Evolutionary conservation across 1,284 basidiomycete species (phyloP), one percentile per base, ranked within the genome.

Genomic region (Trametes pubescens): DNA sequence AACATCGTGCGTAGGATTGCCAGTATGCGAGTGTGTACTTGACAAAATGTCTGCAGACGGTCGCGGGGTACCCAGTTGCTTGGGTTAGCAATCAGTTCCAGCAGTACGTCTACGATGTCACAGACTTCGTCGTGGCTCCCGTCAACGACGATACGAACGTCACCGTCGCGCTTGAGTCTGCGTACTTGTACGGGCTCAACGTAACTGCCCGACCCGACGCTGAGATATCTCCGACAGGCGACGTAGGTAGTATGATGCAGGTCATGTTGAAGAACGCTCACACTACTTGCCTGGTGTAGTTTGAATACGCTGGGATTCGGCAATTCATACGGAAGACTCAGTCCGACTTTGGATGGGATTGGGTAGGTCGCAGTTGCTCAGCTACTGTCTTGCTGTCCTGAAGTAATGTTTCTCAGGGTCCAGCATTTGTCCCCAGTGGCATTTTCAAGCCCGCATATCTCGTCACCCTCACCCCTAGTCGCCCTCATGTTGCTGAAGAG

Each of bases 331-430:
- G 85, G 2, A 86, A 87, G 73, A 79, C 81, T 16, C 77, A 82
- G 43, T 82, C 80, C n/a, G 85, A 87, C 71, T 87, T 85, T 66
- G 84, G 84, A 2, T 86, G 84, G 84, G 85, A 86, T 72, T 86
- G 84, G 84, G 84, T 86, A 61, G 51, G 76, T 65, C 11, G 24
- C 24, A 16, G 11, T 22, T 24, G 9, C 26, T 38, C 10, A 46
- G 18, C 8, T 32, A 34, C 22, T 14, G 21, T n/a, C 21, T 51
- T 10, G 51, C 49, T 53, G 22, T 10, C 57, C 66, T 18, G 58
- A 46, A 26, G 37, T n/a, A 29, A 4, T 10, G 18, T 2, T 10
- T 54, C 55, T 14, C 56, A 85, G 85, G 85, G 82, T 11, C 86
- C 84, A 43, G 86, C 84, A 0, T 87, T 87, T 63, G 81, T 86